Conservation (phyloP, 2,329 filamentous ascomycete species). For the Triangularia verruculosa region DNA sequence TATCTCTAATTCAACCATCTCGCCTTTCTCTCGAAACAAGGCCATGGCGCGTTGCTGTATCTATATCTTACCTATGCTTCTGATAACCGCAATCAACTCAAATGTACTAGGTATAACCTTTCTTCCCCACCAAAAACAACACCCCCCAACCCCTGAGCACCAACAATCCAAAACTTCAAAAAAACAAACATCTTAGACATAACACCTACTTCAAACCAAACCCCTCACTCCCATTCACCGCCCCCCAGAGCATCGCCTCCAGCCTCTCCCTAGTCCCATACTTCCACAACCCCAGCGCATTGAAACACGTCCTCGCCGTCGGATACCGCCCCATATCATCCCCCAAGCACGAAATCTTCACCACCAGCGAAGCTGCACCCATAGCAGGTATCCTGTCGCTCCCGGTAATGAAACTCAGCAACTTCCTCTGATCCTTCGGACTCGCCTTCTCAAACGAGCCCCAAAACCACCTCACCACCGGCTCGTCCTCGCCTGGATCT, state of each 20-base stretch:
- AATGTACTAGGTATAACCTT: neutral
- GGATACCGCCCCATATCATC: constrained; percentile 74
- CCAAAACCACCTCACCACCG: constrained; percentile 85
- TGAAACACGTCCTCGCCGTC: constrained; percentile 88
- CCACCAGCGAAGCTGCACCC: constrained; percentile 74
- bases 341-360: constrained; percentile 73
- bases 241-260: constrained; percentile 73
- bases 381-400: constrained; percentile 88
- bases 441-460: constrained; percentile 66
- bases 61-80: neutral
- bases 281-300: constrained; percentile 72
- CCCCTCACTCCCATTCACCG: constrained; percentile 85
- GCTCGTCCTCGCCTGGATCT: constrained; percentile 57
- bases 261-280: constrained; percentile 66
- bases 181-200: neutral
- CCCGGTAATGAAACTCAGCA: constrained; percentile 84
- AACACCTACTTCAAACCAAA: constrained; percentile 73
- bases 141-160: neutral
- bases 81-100: neutral
- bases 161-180: neutral
- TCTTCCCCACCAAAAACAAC: neutral
- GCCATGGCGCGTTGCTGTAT: neutral
- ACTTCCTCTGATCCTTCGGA: constrained; percentile 68
- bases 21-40: neutral
- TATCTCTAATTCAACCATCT: neutral